Evolutionary conservation across 2,329 filamentous ascomycete genomes (phyloP).

Genomic region (Fusarium dlaminii): DNA sequence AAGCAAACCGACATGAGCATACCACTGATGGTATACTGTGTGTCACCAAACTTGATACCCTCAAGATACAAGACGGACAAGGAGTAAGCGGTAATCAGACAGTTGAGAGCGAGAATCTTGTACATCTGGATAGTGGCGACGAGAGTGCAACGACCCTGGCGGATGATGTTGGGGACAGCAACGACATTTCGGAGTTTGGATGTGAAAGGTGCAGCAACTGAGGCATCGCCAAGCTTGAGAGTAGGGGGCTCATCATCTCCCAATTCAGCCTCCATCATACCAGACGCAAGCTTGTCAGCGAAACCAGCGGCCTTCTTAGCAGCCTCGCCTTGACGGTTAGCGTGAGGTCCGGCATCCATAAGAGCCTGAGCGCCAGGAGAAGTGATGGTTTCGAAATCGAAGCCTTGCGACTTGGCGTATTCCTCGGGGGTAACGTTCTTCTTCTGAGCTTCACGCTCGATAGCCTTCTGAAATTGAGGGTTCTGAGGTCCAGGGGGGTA

Average conservation of each 20-base stretch:
- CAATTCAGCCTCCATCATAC: conserved; percentile 90
- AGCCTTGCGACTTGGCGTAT: conserved; percentile 62
- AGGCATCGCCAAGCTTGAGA: conserved; percentile 96
- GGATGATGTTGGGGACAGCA: conserved; percentile 97
- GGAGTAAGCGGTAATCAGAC: conserved; percentile 97
- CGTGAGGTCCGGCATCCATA: conserved; percentile 51
- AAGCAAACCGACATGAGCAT: conserved; percentile 99
- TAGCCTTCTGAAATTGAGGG: conserved; percentile 92
- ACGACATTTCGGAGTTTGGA: conserved; percentile 97
- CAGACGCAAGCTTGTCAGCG: conserved; percentile 85
- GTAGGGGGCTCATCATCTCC: conserved; percentile 91
- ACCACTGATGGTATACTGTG: conserved; percentile 97
- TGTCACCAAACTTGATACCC: conserved; percentile 98
- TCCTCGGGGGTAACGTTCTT: conserved; percentile 75
- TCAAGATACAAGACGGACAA: conserved; percentile 95
- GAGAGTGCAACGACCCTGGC: conserved; percentile 95
- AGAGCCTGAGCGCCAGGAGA: conserved; percentile 71
- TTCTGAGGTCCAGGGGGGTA: conserved; percentile 92
- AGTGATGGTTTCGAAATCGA: conserved; percentile 70
- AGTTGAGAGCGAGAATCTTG: conserved; percentile 98
- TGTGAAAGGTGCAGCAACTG: conserved; percentile 95
- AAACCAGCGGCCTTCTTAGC: conserved; percentile 79
- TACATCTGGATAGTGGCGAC: conserved; percentile 99
- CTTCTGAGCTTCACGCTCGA: conserved; percentile 83
- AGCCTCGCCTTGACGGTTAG: conserved; percentile 63